Conservation (phyloP, 352 stramenopile genomes). For the Globisporangium perplexum region DNA sequence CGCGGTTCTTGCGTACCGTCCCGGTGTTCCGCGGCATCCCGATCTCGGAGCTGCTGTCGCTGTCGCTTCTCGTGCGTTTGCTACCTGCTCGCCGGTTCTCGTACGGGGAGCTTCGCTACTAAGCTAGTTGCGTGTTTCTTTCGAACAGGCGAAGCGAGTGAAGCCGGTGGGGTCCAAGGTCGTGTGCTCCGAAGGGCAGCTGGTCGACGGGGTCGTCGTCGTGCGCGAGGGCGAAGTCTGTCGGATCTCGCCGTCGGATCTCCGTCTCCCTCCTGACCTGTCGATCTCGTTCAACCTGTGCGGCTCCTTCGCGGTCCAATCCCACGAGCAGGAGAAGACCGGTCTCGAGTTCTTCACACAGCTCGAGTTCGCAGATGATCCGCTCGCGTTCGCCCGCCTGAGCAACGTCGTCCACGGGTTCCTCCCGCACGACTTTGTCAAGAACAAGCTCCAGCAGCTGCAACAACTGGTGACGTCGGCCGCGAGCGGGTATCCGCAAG, state of each 20-base stretch:
- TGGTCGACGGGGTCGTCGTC: constrained; percentile 45
- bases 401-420: constrained; percentile 53
- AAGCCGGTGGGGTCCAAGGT: constrained; percentile 51
- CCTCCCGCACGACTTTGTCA: constrained; percentile 32
- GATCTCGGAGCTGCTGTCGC: constrained; percentile 20
- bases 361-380: constrained; percentile 38
- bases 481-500: constrained; percentile 1
- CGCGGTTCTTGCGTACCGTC: constrained; percentile 34
- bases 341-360: constrained; percentile 49
- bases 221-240: constrained; percentile 46
- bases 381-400: constrained; percentile 37
- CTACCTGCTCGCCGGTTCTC: neutral
- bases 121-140: neutral
- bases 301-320: constrained; percentile 27
- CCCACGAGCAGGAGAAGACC: constrained; percentile 15
- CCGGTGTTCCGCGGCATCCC: constrained; percentile 31
- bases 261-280: constrained; percentile 35
- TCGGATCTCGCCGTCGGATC: constrained; percentile 31
- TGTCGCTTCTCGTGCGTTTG: constrained; percentile 23
- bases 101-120: neutral
- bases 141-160: constrained; percentile 18
- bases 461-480: neutral
- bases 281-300: constrained; percentile 45
- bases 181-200: constrained; percentile 47
- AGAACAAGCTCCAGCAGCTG: constrained; percentile 13